Evolutionary conservation across 805 yeast genomes (phyloP), one percentile per base, ranked within the genome.

Genomic region (Kodamaea sagamina): DNA sequence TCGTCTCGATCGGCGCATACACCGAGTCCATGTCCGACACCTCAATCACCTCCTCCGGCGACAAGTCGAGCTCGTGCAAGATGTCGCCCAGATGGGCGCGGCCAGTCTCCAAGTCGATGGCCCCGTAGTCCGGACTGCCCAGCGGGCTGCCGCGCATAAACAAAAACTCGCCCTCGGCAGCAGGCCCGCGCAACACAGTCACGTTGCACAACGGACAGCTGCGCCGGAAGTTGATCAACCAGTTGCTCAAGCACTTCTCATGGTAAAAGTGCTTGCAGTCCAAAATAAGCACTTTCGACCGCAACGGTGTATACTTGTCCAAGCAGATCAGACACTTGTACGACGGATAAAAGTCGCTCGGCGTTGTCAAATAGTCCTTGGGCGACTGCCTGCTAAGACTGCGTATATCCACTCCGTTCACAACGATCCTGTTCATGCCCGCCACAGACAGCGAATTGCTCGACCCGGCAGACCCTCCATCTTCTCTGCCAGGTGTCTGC

Each of bases 251-350:
- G 55, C 86, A 81, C 18, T 63, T 65, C 34, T 72, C 74, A 54
- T 81, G 86, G 61, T 72, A 81, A 48, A 79, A 77, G 57, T 81
- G 86, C 40, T 75, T 74, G 55, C 86, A 81, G 6, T 79, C 81
- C 38, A 81, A 64, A 16, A 72, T 65, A 62, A 80, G 65, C 13
- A 81, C 78, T 37, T 66, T 63, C 16, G 77, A 67, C 43, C 62
- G 64, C 24, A 78, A 70, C 11, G 74, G 72, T 8, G 63, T 59
- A 51, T 75, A 81, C 47, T 68, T 73, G 36, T 76, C 84, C 32
- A 81, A 67, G 51, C 86, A 81, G 17, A 81, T 79, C 17, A 79
- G 75, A 54, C 86, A 81, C 57, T 78, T 81, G 48, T 67, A 75
- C 1, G 81, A 61, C 1, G 75, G 71, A 38, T 50, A 66, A 44